Conservation (phyloP, 768 basidiomycete species). For the Russula sp. region DNA sequence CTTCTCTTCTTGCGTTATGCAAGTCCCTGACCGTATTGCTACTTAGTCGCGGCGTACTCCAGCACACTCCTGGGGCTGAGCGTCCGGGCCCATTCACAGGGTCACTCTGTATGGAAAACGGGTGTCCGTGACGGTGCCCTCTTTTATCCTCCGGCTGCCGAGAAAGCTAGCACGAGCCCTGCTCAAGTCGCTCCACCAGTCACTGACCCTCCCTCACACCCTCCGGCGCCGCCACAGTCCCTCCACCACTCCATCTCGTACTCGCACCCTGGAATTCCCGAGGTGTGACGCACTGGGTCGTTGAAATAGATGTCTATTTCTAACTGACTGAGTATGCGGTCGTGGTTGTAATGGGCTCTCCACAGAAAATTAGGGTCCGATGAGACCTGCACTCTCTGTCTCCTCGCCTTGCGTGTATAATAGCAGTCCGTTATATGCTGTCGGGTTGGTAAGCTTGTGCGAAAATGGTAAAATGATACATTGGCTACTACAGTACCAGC, state of each 20-base stretch:
- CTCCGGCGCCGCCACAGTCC: background rate
- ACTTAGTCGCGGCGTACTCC: constrained; percentile 33
- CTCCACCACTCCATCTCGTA: background rate
- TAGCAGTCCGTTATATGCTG: too few species aligned
- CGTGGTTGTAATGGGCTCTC: background rate
- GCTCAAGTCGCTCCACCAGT: too few species aligned
- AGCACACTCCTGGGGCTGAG: constrained; percentile 26
- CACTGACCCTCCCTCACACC: too few species aligned
- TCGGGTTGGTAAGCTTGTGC: background rate
- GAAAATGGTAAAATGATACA: too few species aligned
- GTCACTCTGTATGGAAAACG: constrained; percentile 31
- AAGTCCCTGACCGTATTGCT: constrained; percentile 1
- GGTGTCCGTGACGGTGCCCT: constrained; percentile 32
- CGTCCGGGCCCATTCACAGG: constrained; percentile 29
- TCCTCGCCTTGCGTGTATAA: too few species aligned
- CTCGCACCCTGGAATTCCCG: background rate
- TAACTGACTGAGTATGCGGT: too few species aligned
- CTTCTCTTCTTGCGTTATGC: background rate
- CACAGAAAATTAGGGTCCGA: too few species aligned
- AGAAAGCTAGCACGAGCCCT: too few species aligned
- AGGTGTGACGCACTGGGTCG: background rate
- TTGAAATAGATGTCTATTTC: background rate
- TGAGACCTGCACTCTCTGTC: too few species aligned
- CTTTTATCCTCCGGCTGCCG: background rate
- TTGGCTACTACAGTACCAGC: too few species aligned